Evolutionary conservation across 139 green algal genomes (phyloP), one percentile per base, ranked within the genome.

Genomic region (Prasinococcaceae sp.): DNA sequence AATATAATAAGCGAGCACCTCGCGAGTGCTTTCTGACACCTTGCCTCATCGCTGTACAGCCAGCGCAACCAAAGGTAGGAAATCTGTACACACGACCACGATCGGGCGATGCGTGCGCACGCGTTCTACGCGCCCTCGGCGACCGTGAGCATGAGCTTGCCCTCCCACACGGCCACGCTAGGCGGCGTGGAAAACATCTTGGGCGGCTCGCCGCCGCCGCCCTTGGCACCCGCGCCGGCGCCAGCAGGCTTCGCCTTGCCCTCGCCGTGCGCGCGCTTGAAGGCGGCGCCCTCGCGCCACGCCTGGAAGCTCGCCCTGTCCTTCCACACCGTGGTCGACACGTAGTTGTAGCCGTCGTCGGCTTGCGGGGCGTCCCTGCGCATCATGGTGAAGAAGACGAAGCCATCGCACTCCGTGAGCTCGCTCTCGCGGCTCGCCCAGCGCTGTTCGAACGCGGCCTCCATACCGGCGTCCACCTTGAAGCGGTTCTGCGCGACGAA

Each of bases 341-440:
- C 43, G 41, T 67, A 67, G 40, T 67, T 67, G 59, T 47, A 67
- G 2, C 46, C 50, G 30, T 55, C 59, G 33, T 67, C 43, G 1
- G 40, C 46, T 40, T 30, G n/a, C 8, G 46, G 46, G 20, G 55
- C 55, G 25, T 64, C 55, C 23, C 55, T 30, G 3, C 55, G 45
- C 16, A 64, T 20, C 17, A 64, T 19, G 20, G 42, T 9, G 22
- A 64, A 64, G 8, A 37, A 48, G 17, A 19, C 14, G 37, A 64
- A 64, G 5, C 55, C 55, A 17, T 30, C n/a, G 16, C 19, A 45
- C 3, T 50, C 46, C 35, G 55, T 20, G 12, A 63, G 46, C 24
- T 55, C 42, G 33, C 45, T 50, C 25, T 63, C 52, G 17, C 61
- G 24, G 14, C 14, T 2, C 3, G 48, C 41, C 49, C 49, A 66